Evolutionary conservation across 1,139 yeast species (phyloP).

Genomic region (Candida sanyaensis): DNA sequence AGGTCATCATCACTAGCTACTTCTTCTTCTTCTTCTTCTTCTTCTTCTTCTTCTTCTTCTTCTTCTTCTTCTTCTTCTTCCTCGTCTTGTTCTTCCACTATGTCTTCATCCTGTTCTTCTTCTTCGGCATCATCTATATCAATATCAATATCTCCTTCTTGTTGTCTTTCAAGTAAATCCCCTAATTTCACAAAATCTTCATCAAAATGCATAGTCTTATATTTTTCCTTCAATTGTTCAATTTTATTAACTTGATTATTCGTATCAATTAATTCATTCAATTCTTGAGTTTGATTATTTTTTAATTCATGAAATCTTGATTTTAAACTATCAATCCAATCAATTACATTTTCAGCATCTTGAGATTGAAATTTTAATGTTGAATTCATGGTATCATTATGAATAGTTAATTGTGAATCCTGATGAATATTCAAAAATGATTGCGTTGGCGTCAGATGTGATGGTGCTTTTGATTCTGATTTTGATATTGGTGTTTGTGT

Average conservation of each 20-base stretch:
- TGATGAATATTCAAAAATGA: neutral
- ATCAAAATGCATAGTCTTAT: conserved; percentile 32
- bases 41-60: conserved; percentile 15
- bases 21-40: conserved; percentile 15
- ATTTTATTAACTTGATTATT: conserved; percentile 1
- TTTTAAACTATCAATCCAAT: conserved; percentile 53
- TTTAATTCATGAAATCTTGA: conserved; percentile 39
- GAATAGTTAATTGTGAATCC: neutral
- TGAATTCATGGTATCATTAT: neutral
- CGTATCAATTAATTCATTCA: conserved; percentile 16
- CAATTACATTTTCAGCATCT: conserved; percentile 38
- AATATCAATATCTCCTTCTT: conserved; percentile 7
- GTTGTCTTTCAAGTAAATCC: conserved; percentile 24
- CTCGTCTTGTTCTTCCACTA: conserved; percentile 13
- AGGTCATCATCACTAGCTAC: conserved; percentile 13
- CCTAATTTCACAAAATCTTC: conserved; percentile 45
- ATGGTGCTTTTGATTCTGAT: neutral
- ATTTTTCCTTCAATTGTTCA: conserved; percentile 21
- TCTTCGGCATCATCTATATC: conserved; percentile 9
- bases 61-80: conserved; percentile 17
- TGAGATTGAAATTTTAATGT: conserved; percentile 2
- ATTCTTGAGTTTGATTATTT: conserved; percentile 30
- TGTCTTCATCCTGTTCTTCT: conserved; percentile 10
- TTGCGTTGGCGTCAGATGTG: conserved; percentile 2
- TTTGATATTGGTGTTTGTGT: neutral